These are phyloP conservation scores for Amphichorda felina DNA, from an alignment of 2,329 filamentous ascomycete genomes.

Conservation along the genomic window DNA sequence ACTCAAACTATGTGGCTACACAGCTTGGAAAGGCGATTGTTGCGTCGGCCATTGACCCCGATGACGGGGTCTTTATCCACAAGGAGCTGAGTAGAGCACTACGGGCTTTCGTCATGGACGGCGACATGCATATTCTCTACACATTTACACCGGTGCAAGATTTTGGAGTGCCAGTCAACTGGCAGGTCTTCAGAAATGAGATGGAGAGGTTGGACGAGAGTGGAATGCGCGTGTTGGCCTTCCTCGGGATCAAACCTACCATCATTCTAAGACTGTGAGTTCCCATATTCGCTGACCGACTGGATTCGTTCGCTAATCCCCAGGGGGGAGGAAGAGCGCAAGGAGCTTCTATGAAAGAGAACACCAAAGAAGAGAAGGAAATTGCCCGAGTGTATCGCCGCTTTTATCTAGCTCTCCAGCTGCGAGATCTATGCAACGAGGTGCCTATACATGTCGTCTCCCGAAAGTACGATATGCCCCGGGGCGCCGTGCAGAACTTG, in stretches of 20 bases:
- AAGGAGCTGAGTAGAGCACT: slow-evolving; percentile 56
- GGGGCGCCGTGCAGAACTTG: slow-evolving; percentile 60
- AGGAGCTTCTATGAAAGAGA: slow-evolving; percentile 52
- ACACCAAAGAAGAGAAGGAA: slow-evolving; percentile 46
- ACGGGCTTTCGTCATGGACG: slow-evolving; percentile 66
- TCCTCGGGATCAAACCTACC: slow-evolving; percentile 57
- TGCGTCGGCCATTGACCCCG: slow-evolving; percentile 58
- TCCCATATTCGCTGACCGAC: not conserved
- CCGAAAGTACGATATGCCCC: slow-evolving; percentile 56
- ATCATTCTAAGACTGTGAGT: slow-evolving; percentile 55
- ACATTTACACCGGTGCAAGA: slow-evolving; percentile 63
- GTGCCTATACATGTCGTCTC: slow-evolving; percentile 58
- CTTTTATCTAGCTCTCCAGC: slow-evolving; percentile 64
- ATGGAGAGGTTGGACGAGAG: slow-evolving; percentile 61
- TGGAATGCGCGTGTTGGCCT: slow-evolving; percentile 53
- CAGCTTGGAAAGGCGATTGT: slow-evolving; percentile 60
- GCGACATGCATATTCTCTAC: slow-evolving; percentile 70
- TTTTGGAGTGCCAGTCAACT: slow-evolving; percentile 46
- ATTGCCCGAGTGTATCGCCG: slow-evolving; percentile 54
- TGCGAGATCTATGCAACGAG: slow-evolving; percentile 72
- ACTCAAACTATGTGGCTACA: slow-evolving; percentile 46
- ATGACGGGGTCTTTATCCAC: slow-evolving; percentile 64
- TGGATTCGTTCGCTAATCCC: slow-evolving; percentile 1
- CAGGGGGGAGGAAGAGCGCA: slow-evolving; percentile 40
- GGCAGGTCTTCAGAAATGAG: slow-evolving; percentile 61